Base-by-base conservation (phyloP, 2,329 filamentous ascomycete genomes). In the Hawksworthiomyces lignivorus region DNA sequence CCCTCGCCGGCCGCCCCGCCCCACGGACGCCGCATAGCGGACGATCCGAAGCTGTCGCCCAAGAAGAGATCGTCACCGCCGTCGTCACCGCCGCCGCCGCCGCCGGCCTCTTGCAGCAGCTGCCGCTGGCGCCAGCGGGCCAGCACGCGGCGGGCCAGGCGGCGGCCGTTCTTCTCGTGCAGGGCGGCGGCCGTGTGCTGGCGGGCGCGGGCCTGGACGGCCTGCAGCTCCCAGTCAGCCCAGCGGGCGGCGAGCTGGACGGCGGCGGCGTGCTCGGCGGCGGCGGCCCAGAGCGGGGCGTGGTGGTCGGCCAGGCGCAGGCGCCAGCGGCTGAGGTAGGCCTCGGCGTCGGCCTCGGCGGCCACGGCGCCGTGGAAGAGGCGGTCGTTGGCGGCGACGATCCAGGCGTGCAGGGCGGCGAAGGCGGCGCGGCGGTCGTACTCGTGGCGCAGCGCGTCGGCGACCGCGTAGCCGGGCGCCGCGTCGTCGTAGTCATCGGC, bases 171-270 rank as follows among this genome's bases (percentile, higher is more conserved):
- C 46, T 54, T 52, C 19, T 47, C 48, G 15, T 36, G 48, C 35
- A 54, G 47, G n/a, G 45, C 48, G 1, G 41, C 27, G 1, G 50
- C 47, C 27, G 50, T 51, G 46, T 50, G 47, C 15, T 36, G 19
- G 1, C 42, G 36, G 2, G 48, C 50, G 17, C 45, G 41, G 2
- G 44, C 42, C 47, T 52, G 51, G n/a, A 54, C 48, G 20, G 48
- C 46, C 39, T 52, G 45, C 34, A 54, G 47, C 36, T 54, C 50
- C 52, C 52, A 54, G 39, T 43, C 46, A 34, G 46, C 45, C 39
- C 47, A 48, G 20, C 40, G 31, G n/a, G 34, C 41, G 2, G 32
- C 30, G 29, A 48, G 37, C 4, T 22, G 35, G 1, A 31, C 20
- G 14, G 46, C 44, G 4, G 35, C 34, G 21, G 46, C 48, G 40